phyloP scores from a whole-genome alignment of 2,329 filamentous ascomycete genomes.

The Penicillium sp. region DNA sequence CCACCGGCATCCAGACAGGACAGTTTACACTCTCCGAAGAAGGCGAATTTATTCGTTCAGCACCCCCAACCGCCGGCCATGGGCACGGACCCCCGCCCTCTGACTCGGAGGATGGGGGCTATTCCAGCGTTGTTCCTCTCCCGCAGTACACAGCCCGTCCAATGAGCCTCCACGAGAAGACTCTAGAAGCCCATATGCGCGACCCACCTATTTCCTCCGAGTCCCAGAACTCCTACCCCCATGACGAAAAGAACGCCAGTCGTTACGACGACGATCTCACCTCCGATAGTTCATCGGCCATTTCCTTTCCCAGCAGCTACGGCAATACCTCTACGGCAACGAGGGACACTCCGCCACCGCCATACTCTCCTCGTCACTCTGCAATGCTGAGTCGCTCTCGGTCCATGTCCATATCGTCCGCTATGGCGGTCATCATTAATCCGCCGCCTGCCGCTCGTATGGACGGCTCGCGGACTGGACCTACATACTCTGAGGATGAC shows the following conservation, averaged over 20 bases:
- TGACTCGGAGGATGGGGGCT: slow-evolving; percentile 31
- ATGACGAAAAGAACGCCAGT: slow-evolving; percentile 36
- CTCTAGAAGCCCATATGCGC: slow-evolving; percentile 36
- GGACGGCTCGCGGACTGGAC: slow-evolving; percentile 31
- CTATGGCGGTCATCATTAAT: slow-evolving; percentile 25
- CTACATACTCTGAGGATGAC: slow-evolving; percentile 25
- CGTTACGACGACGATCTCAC: slow-evolving; percentile 35
- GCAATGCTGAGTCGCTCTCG: slow-evolving; percentile 32
- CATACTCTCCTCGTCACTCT: slow-evolving; percentile 39
- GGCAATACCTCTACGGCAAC: slow-evolving; percentile 48
- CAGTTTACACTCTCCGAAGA: slow-evolving; percentile 18
- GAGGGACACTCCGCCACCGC: slow-evolving; percentile 44
- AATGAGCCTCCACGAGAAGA: slow-evolving; percentile 42
- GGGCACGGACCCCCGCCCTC: slow-evolving; percentile 20
- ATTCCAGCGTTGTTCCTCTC: slow-evolving; percentile 36
- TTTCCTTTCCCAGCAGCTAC: slow-evolving; percentile 46
- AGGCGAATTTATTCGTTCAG: slow-evolving; percentile 21
- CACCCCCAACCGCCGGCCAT: slow-evolving; percentile 1
- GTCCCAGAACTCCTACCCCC: slow-evolving; percentile 9
- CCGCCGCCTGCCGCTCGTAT: slow-evolving; percentile 28
- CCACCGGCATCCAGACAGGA: slow-evolving; percentile 23
- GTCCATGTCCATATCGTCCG: slow-evolving; percentile 35
- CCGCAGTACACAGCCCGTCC: slow-evolving; percentile 45
- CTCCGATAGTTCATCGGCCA: slow-evolving; percentile 42
- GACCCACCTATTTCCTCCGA: slow-evolving; percentile 32